These are phyloP conservation scores for Colletotrichum caudatum DNA, from an alignment of 2,329 filamentous ascomycete genomes.

Conservation along the genomic window DNA sequence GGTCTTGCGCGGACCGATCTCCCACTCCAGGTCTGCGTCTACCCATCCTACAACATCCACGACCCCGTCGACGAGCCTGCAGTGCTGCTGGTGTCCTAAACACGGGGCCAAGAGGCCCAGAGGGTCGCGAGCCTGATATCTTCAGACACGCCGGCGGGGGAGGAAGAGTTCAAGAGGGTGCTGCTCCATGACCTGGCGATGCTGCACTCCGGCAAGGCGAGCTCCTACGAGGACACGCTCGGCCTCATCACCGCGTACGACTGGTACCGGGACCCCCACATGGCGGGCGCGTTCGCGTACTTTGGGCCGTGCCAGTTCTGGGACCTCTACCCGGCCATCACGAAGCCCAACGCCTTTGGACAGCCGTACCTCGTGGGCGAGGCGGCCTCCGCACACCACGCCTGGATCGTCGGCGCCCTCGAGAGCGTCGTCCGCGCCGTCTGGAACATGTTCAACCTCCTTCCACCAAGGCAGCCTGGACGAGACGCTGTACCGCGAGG, in stretches of 20 bases:
- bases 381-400: slow-evolving; percentile 53
- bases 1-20: slow-evolving; percentile 46
- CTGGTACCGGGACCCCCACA: slow-evolving; percentile 52
- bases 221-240: background rate
- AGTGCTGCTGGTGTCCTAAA: slow-evolving; percentile 51
- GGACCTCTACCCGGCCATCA: slow-evolving; percentile 50
- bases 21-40: slow-evolving; percentile 46
- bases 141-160: background rate
- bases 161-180: slow-evolving; percentile 24
- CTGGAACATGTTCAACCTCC: background rate
- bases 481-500: background rate
- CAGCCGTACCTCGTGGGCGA: slow-evolving; percentile 54
- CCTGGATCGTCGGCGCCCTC: slow-evolving; percentile 54
- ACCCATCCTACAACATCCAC: slow-evolving; percentile 50
- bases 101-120: slow-evolving; percentile 50
- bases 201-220: slow-evolving; percentile 4
- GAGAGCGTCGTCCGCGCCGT: slow-evolving; percentile 47
- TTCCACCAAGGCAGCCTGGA: slow-evolving; percentile 10
- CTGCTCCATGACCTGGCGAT: slow-evolving; percentile 35
- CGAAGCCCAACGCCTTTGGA: slow-evolving; percentile 45
- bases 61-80: slow-evolving; percentile 43
- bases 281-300: slow-evolving; percentile 54
- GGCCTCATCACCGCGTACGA: slow-evolving; percentile 45
- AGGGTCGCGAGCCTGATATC: slow-evolving; percentile 45
- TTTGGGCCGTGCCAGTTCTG: slow-evolving; percentile 56